Base-by-base conservation (phyloP, 1,284 basidiomycete species). In the Puccinia novopanici region DNA sequence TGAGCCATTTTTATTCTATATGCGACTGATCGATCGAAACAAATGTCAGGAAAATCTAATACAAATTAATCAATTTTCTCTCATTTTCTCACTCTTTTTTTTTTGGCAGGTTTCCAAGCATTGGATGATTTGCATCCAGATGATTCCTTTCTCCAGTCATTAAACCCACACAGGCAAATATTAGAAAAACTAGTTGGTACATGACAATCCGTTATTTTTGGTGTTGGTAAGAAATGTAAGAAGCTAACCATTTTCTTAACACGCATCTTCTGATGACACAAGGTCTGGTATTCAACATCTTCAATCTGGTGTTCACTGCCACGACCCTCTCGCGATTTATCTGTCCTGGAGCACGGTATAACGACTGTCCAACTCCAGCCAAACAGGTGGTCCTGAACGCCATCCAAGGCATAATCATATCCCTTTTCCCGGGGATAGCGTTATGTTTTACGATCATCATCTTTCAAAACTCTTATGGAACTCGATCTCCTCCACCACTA, bases 401-500 rank as follows among this genome's bases (percentile, higher is more conserved):
- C 9, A 67, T 67, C 12, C 22, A 19, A 27, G 75, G 42, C 5
- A 77, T 52, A 17, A 37, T 78, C 24, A 34, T 78, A 15, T 78
- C 76, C 12, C 37, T 71, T 37, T 30, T 68, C 1, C 76, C 76
- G 1, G 52, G 50, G 12, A 45, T 70, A 6, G 65, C 71, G 22
- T 27, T 78, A 48, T 57, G 37, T 24, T 9, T 15, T 24, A 55
- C 70, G 24, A 71, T 67, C 37, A 19, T 71, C 9, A 48, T 78
- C 19, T 78, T 70, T 57, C 76, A 67, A 54, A 55, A 70, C 55
- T 78, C 76, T 9, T 78, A 78, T 27, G 76, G 76, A 78, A 50
- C 76, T 37, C 30, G 30, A 2, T 48, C 76, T 37, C 76, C 67
- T n/a, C n/a, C 67, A 15, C 42, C 22, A 15, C 15, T 78, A 65